phyloP scores from a whole-genome alignment of 2,329 filamentous ascomycete species.

The Colletotrichum melonis region DNA sequence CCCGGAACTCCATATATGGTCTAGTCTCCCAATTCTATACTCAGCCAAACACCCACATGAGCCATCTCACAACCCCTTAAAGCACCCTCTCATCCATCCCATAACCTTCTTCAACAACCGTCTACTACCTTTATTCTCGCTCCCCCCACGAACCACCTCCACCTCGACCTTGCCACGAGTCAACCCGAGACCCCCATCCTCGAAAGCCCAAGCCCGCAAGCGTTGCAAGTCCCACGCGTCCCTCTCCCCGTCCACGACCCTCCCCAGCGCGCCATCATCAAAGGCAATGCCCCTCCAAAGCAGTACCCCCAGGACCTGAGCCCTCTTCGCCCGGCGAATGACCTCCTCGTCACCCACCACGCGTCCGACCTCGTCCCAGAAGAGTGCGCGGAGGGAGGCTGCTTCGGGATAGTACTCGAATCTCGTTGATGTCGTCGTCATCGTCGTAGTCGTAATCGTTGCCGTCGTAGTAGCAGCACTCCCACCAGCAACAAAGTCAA shows the following conservation, averaged over 20 bases:
- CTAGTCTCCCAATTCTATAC: constrained; percentile 33
- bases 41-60: not conserved
- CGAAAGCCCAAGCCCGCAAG: constrained; percentile 49
- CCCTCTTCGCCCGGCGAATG: constrained; percentile 50
- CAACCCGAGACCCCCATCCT: not conserved
- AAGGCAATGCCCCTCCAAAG: constrained; percentile 74
- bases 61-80: not conserved
- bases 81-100: not conserved
- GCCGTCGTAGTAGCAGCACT: not conserved
- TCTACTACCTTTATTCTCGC: not conserved
- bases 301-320: constrained; percentile 65
- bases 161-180: not conserved
- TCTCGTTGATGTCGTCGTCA: constrained; percentile 37
- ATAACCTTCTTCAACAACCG: not conserved
- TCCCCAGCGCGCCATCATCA: constrained; percentile 68
- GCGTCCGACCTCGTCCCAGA: constrained; percentile 59
- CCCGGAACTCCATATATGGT: not conserved
- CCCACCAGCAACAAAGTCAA: constrained; percentile 41
- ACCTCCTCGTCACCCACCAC: constrained; percentile 43
- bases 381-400: constrained; percentile 54
- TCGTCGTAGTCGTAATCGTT: not conserved
- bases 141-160: not conserved
- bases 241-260: constrained; percentile 62
- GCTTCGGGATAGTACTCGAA: constrained; percentile 60
- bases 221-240: constrained; percentile 66